phyloP scores from a whole-genome alignment of 345 rosid species.

The Limnanthes douglasii region DNA sequence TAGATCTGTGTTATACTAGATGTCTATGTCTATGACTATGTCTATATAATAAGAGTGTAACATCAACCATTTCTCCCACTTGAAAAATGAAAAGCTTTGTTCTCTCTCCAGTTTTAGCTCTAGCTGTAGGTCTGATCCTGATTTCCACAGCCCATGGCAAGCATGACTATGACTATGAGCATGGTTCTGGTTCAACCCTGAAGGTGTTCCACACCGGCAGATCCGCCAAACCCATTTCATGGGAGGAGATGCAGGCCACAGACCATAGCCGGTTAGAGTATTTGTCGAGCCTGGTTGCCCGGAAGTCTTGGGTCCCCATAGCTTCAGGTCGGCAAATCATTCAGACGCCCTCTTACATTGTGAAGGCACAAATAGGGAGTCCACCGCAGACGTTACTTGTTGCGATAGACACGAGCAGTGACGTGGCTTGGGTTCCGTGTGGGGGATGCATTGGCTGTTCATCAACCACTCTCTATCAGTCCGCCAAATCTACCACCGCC shows the following conservation, averaged over 20 bases:
- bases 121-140: too few relatives aligned
- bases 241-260: conserved; percentile 58
- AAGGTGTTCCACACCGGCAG: conserved; percentile 54
- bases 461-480: conserved; percentile 28
- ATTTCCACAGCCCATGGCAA: too few relatives aligned
- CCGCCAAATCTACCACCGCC: conserved; percentile 41
- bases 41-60: too few relatives aligned
- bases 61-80: too few relatives aligned
- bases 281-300: conserved; percentile 54
- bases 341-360: conserved; percentile 81
- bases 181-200: too few relatives aligned
- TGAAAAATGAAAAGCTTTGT: too few relatives aligned
- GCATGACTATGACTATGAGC: too few relatives aligned
- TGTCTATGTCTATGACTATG: too few relatives aligned
- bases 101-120: too few relatives aligned
- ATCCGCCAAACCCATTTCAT: conserved; percentile 37
- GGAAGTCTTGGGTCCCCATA: conserved; percentile 63
- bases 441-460: conserved; percentile 70
- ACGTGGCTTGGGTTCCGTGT: conserved; percentile 81
- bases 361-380: conserved; percentile 59
- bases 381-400: conserved; percentile 74
- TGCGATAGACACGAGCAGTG: conserved; percentile 89
- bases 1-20: too few relatives aligned
- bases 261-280: conserved; percentile 62
- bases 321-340: conserved; percentile 69